A percentile compares a stretch with the other conserved stretches of the same genome.
Conservation (phyloP, 805 yeast genomes). For the Kodamaea sagamina region DNA sequence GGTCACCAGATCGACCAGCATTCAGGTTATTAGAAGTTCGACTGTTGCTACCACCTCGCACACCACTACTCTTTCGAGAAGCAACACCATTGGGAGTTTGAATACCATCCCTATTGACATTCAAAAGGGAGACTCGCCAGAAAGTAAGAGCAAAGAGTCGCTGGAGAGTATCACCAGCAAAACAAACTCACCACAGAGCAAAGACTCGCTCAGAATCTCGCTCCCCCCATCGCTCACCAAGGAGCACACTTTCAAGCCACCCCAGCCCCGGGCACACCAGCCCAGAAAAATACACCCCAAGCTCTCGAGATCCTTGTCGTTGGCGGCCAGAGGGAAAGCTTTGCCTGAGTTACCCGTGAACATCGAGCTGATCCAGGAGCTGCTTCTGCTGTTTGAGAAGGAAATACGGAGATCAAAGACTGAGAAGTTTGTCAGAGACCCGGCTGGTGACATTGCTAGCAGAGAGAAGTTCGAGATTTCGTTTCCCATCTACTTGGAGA, state of each 20-base stretch:
- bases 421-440: too few species aligned
- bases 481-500: too few species aligned
- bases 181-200: constrained; percentile 1
- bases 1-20: not conserved
- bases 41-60: not conserved
- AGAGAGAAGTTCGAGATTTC: too few species aligned
- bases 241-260: too few species aligned
- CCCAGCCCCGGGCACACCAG: too few species aligned
- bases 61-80: not conserved
- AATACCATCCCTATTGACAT: not conserved
- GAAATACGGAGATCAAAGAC: too few species aligned
- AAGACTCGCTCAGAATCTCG: constrained; percentile 2
- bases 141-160: too few species aligned
- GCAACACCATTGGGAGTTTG: not conserved
- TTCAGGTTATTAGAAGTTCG: not conserved
- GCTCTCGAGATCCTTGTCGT: not conserved
- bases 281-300: constrained; percentile 1
- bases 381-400: too few species aligned
- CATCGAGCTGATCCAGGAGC: not conserved
- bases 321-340: constrained; percentile 1
- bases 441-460: too few species aligned
- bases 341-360: constrained; percentile 2
- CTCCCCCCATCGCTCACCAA: too few species aligned
- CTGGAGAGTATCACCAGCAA: too few species aligned
- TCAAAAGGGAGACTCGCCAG: not conserved